These are phyloP conservation scores for Podila epicladia DNA, from an alignment of 192 early-diverging fungal genomes.

Conservation along the genomic window DNA sequence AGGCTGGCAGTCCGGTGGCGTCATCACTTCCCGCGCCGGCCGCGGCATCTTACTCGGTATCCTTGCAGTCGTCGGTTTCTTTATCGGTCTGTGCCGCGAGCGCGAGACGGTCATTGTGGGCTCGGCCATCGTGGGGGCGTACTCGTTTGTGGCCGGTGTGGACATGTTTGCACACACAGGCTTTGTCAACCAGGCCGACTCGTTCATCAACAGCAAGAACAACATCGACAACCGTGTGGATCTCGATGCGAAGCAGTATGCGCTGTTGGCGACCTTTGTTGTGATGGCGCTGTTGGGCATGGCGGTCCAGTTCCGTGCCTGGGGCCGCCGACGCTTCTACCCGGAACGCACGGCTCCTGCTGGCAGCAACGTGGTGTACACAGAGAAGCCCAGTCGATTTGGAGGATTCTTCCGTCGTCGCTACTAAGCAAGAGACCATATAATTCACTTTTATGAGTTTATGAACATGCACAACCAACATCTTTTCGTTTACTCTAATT, in stretches of 20 bases:
- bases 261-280: conserved; percentile 31
- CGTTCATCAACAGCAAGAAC: conserved; percentile 44
- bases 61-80: conserved; percentile 43
- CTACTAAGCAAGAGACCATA: conserved; percentile 7
- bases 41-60: conserved; percentile 46
- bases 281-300: conserved; percentile 36
- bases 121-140: conserved; percentile 60
- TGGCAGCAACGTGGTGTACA: conserved; percentile 24
- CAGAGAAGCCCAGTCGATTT: conserved; percentile 35
- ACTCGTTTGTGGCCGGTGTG: conserved; percentile 60
- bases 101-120: conserved; percentile 57
- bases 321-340: conserved; percentile 26
- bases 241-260: conserved; percentile 6
- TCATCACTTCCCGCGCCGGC: conserved; percentile 39
- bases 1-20: conserved; percentile 49
- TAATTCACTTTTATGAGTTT: too few relatives aligned
- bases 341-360: neutral
- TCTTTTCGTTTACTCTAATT: neutral
- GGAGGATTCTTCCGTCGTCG: conserved; percentile 26
- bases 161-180: conserved; percentile 67
- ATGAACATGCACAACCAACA: neutral
- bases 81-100: conserved; percentile 64
- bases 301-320: conserved; percentile 27
- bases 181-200: conserved; percentile 37
- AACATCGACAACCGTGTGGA: conserved; percentile 8